phyloP scores from a whole-genome alignment of 2,329 filamentous ascomycete genomes.

The Aspergillus hortae region DNA sequence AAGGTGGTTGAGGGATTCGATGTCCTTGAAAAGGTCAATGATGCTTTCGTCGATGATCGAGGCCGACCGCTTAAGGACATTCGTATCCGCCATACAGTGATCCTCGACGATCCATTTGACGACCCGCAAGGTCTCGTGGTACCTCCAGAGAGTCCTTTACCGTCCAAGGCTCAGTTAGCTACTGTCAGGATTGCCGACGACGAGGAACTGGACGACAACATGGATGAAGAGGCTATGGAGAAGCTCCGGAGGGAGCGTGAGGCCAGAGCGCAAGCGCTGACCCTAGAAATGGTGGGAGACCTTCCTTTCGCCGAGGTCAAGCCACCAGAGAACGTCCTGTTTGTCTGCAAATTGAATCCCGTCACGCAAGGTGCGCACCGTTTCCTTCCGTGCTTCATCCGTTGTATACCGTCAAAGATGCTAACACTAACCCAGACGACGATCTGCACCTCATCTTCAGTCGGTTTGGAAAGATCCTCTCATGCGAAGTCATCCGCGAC shows the following conservation, averaged over 20 bases:
- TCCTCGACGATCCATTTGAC: slow-evolving; percentile 87
- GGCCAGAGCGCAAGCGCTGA: slow-evolving; percentile 88
- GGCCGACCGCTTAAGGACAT: slow-evolving; percentile 91
- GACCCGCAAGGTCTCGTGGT: slow-evolving; percentile 75
- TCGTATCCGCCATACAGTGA: slow-evolving; percentile 84
- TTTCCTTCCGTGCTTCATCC: slow-evolving; percentile 1
- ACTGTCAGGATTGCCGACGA: slow-evolving; percentile 92
- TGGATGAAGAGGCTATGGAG: slow-evolving; percentile 77
- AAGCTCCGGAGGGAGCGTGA: slow-evolving; percentile 80
- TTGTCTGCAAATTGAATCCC: slow-evolving; percentile 97
- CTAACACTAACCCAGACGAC: slow-evolving; percentile 57
- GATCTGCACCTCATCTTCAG: slow-evolving; percentile 95
- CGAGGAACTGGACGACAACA: slow-evolving; percentile 72
- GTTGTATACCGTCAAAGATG: neutral
- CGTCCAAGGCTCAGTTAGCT: slow-evolving; percentile 78
- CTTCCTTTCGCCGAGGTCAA: slow-evolving; percentile 96
- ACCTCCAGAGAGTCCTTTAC: slow-evolving; percentile 74
- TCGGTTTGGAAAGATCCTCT: slow-evolving; percentile 90
- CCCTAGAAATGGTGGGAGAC: slow-evolving; percentile 96
- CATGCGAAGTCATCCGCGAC: slow-evolving; percentile 93
- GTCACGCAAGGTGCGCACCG: slow-evolving; percentile 66
- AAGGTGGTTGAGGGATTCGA: slow-evolving; percentile 96
- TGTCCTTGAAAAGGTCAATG: slow-evolving; percentile 87
- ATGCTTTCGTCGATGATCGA: slow-evolving; percentile 78
- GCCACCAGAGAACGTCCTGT: slow-evolving; percentile 93